Base-by-base conservation (phyloP, 192 early-diverging fungal genomes). In the Phycomyces blakesleeanus region DNA sequence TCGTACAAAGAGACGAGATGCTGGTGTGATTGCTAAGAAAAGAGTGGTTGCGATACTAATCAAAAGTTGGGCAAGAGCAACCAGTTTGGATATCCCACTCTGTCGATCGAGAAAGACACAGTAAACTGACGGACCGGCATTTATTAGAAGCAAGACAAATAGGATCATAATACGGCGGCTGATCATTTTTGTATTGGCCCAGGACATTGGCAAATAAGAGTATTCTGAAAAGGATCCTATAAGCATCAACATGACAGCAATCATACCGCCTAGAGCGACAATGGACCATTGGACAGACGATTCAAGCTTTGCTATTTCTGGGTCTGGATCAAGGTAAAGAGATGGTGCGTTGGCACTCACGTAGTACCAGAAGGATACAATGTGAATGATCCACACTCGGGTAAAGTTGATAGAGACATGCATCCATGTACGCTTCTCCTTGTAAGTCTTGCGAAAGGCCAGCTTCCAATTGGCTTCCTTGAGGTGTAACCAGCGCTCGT, bases 371-470 rank as follows among this genome's bases (percentile, higher is more conserved):
- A 87, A 92, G 10, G 85, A 69, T 2, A 83, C 80, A 41, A 93
- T 68, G 66, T 93, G 89, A 70, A 93, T 87, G 59, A 93, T 87
- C 91, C 91, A 93, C 24, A 92, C 80, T 24, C 91, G 89, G 29
- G 86, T 86, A 56, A 93, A 92, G 75, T 92, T 93, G 76, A 86
- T 85, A 65, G 87, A 82, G 22, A 89, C 73, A 80, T 93, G 91
- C 75, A 89, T 77, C 85, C 88, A 87, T 11, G 89, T 89, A 52
- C 91, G 85, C 51, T 86, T 87, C 76, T 93, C 91, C 64, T 88
- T 85, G 75, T 90, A 93, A 1, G 91, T 92, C 75, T 92, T 93
- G 68, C 67, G 55, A 69, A 93, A 91, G 9, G 81, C 82, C 51
- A 81, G 79, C 15, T 73, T 77, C 88, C 90, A 93, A 66, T 81